Conservation (phyloP, 306 rosid genomes). For the Oemleria cerasiformis region DNA sequence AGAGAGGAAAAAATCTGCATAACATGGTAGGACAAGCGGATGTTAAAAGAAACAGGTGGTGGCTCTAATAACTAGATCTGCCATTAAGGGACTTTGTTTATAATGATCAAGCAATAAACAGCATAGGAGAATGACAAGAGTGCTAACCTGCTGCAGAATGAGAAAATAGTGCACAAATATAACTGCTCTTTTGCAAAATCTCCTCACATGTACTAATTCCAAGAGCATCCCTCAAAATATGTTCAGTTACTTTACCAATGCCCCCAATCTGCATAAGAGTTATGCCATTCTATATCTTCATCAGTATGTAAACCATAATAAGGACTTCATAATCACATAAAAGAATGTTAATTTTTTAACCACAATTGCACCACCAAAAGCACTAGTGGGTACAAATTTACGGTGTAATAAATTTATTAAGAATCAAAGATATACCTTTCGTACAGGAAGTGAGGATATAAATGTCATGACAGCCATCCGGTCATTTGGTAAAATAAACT, state of each 20-base stretch:
- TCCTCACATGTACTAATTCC: slow-evolving; percentile 84
- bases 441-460: slow-evolving; percentile 86
- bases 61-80: background rate
- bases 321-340: slow-evolving; percentile 19
- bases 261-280: slow-evolving; percentile 81
- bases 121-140: slow-evolving; percentile 15
- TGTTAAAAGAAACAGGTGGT: background rate
- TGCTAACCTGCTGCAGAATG: slow-evolving; percentile 71
- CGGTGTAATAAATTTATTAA: slow-evolving; percentile 13
- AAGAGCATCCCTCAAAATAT: slow-evolving; percentile 68
- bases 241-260: slow-evolving; percentile 93
- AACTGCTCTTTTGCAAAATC: slow-evolving; percentile 68
- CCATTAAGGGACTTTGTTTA: background rate
- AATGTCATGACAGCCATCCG: slow-evolving; percentile 78
- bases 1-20: slow-evolving; percentile 79
- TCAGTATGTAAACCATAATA: slow-evolving; percentile 9
- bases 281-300: slow-evolving; percentile 14
- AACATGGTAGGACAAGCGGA: background rate
- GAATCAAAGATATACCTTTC: slow-evolving; percentile 56
- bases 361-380: slow-evolving; percentile 1
- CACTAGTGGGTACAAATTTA: background rate
- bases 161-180: slow-evolving; percentile 78
- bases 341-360: background rate
- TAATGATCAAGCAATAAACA: background rate
- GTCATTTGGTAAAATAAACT: slow-evolving; percentile 74